Conservation (phyloP, 768 basidiomycete genomes). For the Lentinus tigrinus region DNA sequence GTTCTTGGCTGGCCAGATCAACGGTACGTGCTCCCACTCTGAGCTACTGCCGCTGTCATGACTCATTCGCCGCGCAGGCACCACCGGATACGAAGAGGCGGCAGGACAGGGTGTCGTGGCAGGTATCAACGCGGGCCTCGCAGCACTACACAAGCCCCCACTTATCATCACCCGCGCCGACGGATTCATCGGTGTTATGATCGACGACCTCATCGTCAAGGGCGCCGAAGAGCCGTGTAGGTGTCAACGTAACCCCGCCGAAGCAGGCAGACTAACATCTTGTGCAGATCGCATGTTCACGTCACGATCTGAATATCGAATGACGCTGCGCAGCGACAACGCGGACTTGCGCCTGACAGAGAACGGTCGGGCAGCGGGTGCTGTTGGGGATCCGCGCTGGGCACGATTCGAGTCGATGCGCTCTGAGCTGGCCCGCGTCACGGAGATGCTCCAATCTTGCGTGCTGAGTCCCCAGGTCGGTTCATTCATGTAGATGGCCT, state of each 20-base stretch:
- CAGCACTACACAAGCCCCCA: constrained; percentile 53
- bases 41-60: neutral
- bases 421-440: constrained; percentile 34
- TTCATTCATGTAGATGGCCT: neutral
- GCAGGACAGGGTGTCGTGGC: constrained; percentile 89
- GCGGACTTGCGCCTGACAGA: constrained; percentile 82
- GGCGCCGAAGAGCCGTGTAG: constrained; percentile 90
- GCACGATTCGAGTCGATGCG: constrained; percentile 32
- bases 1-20: constrained; percentile 89
- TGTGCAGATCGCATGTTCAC: constrained; percentile 88
- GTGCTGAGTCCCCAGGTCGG: constrained; percentile 43
- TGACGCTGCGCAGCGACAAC: constrained; percentile 86
- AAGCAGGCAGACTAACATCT: neutral
- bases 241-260: constrained; percentile 23
- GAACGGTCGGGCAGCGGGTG: constrained; percentile 54
- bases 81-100: constrained; percentile 94
- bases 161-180: constrained; percentile 79
- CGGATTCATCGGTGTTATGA: constrained; percentile 86
- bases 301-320: constrained; percentile 84
- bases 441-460: constrained; percentile 33
- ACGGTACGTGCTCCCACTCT: constrained; percentile 41
- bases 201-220: constrained; percentile 86
- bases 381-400: constrained; percentile 46
- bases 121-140: constrained; percentile 83
- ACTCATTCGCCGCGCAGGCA: constrained; percentile 54